Evolutionary conservation across 2,329 filamentous ascomycete species (phyloP), one percentile per base, ranked within the genome.

Genomic region (Aspergillus felis): DNA sequence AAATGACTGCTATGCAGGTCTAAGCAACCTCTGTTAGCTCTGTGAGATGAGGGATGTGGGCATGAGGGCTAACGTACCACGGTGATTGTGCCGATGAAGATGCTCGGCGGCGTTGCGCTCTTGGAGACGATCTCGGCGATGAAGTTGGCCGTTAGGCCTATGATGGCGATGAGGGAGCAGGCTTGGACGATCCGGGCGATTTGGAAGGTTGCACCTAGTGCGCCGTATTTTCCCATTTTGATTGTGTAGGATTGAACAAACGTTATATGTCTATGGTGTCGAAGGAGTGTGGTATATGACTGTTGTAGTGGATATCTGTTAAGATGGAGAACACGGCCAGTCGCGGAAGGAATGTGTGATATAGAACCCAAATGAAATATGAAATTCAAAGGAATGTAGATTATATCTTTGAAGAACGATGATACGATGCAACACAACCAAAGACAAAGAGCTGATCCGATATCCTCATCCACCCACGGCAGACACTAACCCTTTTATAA

Each of bases 121-220:
- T 81, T 83, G 47, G 80, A 78, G 48, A 91, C 84, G 71, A 95
- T 91, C 65, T 90, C 82, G 25, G 86, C 82, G 67, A 96, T 87
- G 75, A 96, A 95, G 74, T 92, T 91, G 68, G 88, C 85, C 0
- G 86, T 86, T 72, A 96, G 84, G 49, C 91, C 91, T 63, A 96
- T 88, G 64, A 94, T 86, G 57, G 87, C 80, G 57, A 94, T 80
- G 69, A 96, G 87, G 27, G 84, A 85, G 61, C 89, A 76, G 58
- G 85, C 81, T 71, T 95, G 87, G 64, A 92, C 81, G 57, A 82
- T 81, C 50, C 92, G 87, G 64, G 88, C 84, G 64, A 86, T 79
- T 57, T 90, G 86, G 78, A 95, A 96, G 65, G 88, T 89, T 66
- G 88, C 85, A 73, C 89, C 91, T 64, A 94, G 78, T 71, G 88